Evolutionary conservation across 306 rosid genomes (phyloP).

Genomic region (Vachellia collinsii): DNA sequence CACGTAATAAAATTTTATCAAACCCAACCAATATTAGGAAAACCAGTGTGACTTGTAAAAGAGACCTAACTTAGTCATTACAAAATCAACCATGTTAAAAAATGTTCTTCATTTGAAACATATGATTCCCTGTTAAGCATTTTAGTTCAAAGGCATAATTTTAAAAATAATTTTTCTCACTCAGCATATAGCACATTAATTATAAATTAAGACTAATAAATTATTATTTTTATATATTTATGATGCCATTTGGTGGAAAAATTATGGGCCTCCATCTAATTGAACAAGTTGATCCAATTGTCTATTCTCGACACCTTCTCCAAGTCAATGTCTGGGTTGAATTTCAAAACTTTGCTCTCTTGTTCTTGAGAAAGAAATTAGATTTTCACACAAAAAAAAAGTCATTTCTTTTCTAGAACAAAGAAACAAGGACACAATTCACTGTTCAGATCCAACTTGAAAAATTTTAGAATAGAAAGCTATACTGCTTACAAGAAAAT

Average conservation of each 20-base stretch:
- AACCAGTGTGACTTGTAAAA: background rate
- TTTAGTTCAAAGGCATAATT: background rate
- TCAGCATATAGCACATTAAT: background rate
- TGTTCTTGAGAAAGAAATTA: too few relatives aligned
- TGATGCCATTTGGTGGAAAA: background rate
- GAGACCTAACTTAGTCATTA: too few relatives aligned
- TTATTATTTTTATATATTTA: background rate
- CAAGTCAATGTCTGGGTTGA: background rate
- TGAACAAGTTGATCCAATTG: background rate
- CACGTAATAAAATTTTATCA: background rate
- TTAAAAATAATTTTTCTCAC: background rate
- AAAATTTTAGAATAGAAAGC: background rate
- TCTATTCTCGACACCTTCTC: background rate
- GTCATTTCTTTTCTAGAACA: background rate
- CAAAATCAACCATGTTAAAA: too few relatives aligned
- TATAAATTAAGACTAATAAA: background rate
- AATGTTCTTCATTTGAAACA: too few relatives aligned
- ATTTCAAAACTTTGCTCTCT: background rate
- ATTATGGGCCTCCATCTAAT: background rate
- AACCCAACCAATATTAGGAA: background rate
- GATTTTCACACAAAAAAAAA: background rate
- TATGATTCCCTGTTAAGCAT: too few relatives aligned
- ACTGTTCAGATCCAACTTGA: background rate
- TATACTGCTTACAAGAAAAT: background rate
- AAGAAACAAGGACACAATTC: background rate